Conservation (phyloP, 805 yeast genomes). For the Candida methanosorbosa region DNA sequence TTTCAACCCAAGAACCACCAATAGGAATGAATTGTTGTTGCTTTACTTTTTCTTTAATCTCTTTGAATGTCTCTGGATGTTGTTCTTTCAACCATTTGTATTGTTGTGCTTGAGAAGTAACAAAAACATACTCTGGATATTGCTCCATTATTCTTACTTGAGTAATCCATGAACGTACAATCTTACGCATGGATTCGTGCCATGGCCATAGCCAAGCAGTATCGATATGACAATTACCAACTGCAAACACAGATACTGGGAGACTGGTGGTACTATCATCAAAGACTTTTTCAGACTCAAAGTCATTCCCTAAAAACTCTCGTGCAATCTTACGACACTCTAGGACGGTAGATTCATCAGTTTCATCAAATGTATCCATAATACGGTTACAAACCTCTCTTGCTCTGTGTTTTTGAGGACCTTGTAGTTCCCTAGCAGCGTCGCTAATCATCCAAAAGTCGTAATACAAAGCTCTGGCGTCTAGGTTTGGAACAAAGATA, state of each 20-base stretch:
- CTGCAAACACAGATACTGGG: slow-evolving; percentile 59
- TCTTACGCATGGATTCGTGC: slow-evolving; percentile 89
- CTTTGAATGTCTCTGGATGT: slow-evolving; percentile 70
- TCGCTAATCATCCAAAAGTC: slow-evolving; percentile 89
- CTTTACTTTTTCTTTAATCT: slow-evolving; percentile 56
- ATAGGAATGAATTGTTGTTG: slow-evolving; percentile 78
- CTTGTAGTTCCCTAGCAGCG: slow-evolving; percentile 80
- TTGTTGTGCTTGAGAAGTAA: slow-evolving; percentile 94
- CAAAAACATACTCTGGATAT: slow-evolving; percentile 91
- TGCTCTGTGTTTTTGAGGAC: slow-evolving; percentile 82
- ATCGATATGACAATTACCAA: slow-evolving; percentile 95
- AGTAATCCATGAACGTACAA: slow-evolving; percentile 92
- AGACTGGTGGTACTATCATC: slow-evolving; percentile 28
- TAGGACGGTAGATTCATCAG: slow-evolving; percentile 45
- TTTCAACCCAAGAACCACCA: slow-evolving; percentile 98
- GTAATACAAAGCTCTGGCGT: slow-evolving; percentile 65
- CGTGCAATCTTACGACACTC: slow-evolving; percentile 61
- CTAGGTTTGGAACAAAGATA: slow-evolving; percentile 69
- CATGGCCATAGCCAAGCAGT: slow-evolving; percentile 99
- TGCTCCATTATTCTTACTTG: slow-evolving; percentile 77
- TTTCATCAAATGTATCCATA: slow-evolving; percentile 75
- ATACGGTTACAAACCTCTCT: slow-evolving; percentile 71
- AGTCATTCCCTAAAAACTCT: slow-evolving; percentile 53
- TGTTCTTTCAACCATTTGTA: slow-evolving; percentile 84
- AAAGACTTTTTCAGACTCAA: slow-evolving; percentile 60